These are phyloP conservation scores for Solanum chacoense DNA, from an alignment of 305 asterid species.

Conservation along the genomic window DNA sequence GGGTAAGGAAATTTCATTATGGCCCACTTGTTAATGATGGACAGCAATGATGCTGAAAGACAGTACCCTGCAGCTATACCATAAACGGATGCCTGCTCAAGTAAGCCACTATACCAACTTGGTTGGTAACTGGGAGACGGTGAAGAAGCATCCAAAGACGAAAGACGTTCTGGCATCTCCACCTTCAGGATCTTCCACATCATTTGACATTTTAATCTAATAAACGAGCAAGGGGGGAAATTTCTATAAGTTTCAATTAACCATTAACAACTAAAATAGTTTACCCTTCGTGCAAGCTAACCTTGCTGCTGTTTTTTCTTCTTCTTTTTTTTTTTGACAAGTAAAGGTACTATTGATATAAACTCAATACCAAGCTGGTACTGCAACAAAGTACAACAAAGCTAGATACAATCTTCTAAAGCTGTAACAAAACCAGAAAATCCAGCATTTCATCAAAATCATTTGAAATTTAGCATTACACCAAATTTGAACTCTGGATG, in stretches of 20 bases:
- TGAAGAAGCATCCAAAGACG: slow-evolving; percentile 17
- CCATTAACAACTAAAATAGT: background rate
- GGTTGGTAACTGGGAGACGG: slow-evolving; percentile 11
- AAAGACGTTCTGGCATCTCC: slow-evolving; percentile 12
- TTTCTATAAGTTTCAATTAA: background rate
- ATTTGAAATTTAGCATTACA: background rate
- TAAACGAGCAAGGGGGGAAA: background rate
- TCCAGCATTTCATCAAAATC: background rate
- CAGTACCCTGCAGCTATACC: slow-evolving; percentile 91
- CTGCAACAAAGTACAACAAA: background rate
- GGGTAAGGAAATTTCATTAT: slow-evolving; percentile 95
- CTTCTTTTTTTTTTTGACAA: background rate
- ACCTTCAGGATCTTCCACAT: slow-evolving; percentile 50
- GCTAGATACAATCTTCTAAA: background rate
- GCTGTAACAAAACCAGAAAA: background rate
- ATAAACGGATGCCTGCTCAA: slow-evolving; percentile 67
- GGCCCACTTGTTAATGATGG: slow-evolving; percentile 94
- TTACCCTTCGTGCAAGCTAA: background rate
- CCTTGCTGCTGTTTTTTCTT: background rate
- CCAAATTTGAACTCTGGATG: background rate
- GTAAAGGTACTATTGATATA: background rate
- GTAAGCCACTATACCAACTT: slow-evolving; percentile 35
- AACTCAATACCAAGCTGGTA: background rate
- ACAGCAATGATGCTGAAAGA: slow-evolving; percentile 69
- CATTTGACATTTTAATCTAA: slow-evolving; percentile 48